These are phyloP conservation scores for Blastocystis sp. DNA, from an alignment of 352 stramenopile genomes.

Conservation along the genomic window DNA sequence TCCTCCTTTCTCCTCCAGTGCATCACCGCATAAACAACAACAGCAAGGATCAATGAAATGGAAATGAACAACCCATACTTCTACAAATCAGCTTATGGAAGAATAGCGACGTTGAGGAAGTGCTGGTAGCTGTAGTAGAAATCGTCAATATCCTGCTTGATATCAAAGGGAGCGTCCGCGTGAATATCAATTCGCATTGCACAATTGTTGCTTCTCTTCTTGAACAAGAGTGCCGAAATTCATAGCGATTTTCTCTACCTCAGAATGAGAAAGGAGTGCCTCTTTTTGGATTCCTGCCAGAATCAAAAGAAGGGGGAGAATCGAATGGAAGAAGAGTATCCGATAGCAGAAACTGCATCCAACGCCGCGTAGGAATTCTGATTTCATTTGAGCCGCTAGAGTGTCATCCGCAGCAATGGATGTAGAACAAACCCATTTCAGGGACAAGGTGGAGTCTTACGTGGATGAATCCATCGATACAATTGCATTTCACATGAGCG, in stretches of 20 bases:
- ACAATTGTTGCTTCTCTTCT: not conserved
- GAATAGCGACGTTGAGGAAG: not conserved
- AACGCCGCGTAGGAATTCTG: too few relatives aligned
- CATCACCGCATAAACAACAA: not conserved
- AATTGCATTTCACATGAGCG: not conserved
- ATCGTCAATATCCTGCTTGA: constrained; percentile 54
- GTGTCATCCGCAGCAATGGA: too few relatives aligned
- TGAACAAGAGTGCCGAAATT: not conserved
- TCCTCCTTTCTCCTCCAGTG: not conserved
- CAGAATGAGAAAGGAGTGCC: too few relatives aligned
- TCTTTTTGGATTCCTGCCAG: too few relatives aligned
- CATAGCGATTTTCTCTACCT: too few relatives aligned
- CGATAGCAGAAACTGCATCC: too few relatives aligned
- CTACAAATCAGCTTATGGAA: not conserved
- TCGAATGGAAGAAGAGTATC: too few relatives aligned
- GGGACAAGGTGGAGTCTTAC: not conserved
- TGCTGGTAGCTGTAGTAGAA: constrained; percentile 13
- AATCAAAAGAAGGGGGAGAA: too few relatives aligned
- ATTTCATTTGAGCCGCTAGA: too few relatives aligned
- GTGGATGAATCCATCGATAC: not conserved
- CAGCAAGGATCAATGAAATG: constrained; percentile 12
- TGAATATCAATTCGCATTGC: constrained; percentile 50
- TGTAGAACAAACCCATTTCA: not conserved
- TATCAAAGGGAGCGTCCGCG: constrained; percentile 58
- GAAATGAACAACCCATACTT: constrained; percentile 30